These are phyloP conservation scores for Leishmania turanica DNA, from an alignment of 208 protist genomes.

Conservation along the genomic window DNA sequence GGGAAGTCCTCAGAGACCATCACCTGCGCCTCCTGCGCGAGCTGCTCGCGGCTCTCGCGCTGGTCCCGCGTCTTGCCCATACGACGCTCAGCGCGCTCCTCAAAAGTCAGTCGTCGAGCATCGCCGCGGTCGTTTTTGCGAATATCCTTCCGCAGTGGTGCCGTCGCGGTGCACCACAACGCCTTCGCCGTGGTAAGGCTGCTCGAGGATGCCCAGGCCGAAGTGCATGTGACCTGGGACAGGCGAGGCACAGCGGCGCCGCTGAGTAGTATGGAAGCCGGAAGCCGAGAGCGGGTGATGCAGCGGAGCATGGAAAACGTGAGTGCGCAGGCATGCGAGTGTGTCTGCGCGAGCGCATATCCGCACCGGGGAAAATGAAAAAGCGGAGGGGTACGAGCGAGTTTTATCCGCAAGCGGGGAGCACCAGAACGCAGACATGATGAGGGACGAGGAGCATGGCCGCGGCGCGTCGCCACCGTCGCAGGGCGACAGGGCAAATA, in stretches of 20 bases:
- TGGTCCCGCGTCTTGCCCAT: slow-evolving; percentile 73
- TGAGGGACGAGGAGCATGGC: too few species aligned
- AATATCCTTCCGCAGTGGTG: slow-evolving; percentile 55
- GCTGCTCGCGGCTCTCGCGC: slow-evolving; percentile 60
- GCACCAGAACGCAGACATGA: background rate
- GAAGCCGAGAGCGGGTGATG: background rate
- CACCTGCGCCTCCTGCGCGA: slow-evolving; percentile 66
- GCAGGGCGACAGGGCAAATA: background rate
- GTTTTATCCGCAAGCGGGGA: background rate
- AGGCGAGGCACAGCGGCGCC: background rate
- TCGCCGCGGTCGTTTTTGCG: slow-evolving; percentile 73
- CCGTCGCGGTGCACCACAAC: slow-evolving; percentile 20
- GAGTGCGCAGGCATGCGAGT: background rate
- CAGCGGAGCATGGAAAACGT: slow-evolving; percentile 1
- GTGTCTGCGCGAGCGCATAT: background rate
- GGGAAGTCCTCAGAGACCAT: slow-evolving; percentile 80
- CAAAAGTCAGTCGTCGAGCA: slow-evolving; percentile 80
- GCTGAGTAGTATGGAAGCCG: background rate
- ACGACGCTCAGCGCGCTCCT: slow-evolving; percentile 78
- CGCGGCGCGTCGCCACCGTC: background rate
- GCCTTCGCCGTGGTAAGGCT: slow-evolving; percentile 1
- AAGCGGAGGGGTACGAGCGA: background rate
- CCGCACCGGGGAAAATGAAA: background rate
- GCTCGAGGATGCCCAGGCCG: background rate
- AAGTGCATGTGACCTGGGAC: background rate